phyloP scores from a whole-genome alignment of 257 asterid genomes.

The Dorcoceras hygrometricum region DNA sequence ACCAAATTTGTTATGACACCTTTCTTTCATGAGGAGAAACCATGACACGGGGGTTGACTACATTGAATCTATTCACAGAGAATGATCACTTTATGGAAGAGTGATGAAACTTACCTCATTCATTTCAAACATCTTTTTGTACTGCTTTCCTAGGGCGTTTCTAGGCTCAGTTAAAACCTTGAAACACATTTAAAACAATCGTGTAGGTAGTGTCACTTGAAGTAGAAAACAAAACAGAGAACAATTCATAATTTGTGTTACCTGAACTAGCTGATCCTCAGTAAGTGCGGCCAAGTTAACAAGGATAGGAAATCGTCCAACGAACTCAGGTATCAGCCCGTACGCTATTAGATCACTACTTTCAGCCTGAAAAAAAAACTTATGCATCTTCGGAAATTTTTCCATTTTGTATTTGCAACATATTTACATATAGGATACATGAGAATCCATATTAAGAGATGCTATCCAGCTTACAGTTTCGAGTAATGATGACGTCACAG shows the following conservation, averaged over 20 bases:
- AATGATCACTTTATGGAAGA: slow-evolving; percentile 1
- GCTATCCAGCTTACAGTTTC: slow-evolving; percentile 61
- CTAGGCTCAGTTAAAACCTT: slow-evolving; percentile 97
- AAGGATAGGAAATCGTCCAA: slow-evolving; percentile 93
- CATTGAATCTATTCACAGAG: not conserved
- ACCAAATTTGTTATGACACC: not conserved
- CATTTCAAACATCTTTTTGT: slow-evolving; percentile 94
- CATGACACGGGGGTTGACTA: not conserved
- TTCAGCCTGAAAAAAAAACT: slow-evolving; percentile 63
- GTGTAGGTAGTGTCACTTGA: slow-evolving; percentile 11
- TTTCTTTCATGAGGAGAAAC: too few relatives aligned
- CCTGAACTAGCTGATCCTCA: slow-evolving; percentile 99
- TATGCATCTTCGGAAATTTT: not conserved
- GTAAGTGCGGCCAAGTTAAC: slow-evolving; percentile 92
- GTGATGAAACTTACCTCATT: slow-evolving; percentile 58
- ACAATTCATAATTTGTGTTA: slow-evolving; percentile 21
- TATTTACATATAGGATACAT: not conserved
- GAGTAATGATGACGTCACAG: slow-evolving; percentile 82
- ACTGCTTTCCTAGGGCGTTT: slow-evolving; percentile 95
- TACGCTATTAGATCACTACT: slow-evolving; percentile 97
- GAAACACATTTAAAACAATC: slow-evolving; percentile 19
- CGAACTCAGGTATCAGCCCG: slow-evolving; percentile 97
- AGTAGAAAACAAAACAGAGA: slow-evolving; percentile 2
- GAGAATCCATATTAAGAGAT: not conserved
- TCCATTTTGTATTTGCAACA: not conserved